These are phyloP conservation scores for Ampelomyces quisqualis DNA, from an alignment of 2,329 filamentous ascomycete genomes.

Conservation along the genomic window DNA sequence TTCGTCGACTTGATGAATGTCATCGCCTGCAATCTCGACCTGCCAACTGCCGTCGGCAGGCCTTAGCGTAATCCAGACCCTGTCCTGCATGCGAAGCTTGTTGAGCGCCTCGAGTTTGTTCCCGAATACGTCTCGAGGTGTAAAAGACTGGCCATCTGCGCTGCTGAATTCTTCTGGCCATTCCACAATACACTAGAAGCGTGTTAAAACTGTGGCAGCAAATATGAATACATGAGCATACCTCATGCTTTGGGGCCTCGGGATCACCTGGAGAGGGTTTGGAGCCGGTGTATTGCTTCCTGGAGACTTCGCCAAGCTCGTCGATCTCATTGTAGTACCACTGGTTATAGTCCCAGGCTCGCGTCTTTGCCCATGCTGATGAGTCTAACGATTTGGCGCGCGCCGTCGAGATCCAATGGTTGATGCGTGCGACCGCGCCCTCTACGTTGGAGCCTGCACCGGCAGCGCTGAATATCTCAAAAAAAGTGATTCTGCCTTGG, in stretches of 20 bases:
- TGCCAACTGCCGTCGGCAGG: conserved; percentile 9
- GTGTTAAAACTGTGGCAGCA: neutral
- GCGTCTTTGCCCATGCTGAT: conserved; percentile 31
- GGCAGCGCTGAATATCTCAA: conserved; percentile 28
- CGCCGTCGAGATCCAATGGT: conserved; percentile 32
- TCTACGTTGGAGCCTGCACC: conserved; percentile 22
- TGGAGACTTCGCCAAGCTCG: conserved; percentile 16
- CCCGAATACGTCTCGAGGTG: conserved; percentile 31
- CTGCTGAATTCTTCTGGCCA: conserved; percentile 31
- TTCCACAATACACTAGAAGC: conserved; percentile 12
- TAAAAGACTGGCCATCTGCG: conserved; percentile 11
- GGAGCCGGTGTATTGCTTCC: conserved; percentile 22
- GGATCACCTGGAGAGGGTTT: conserved; percentile 12
- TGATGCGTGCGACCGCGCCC: conserved; percentile 20
- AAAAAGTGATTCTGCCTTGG: conserved; percentile 15
- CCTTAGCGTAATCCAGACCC: conserved; percentile 31
- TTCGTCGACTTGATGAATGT: conserved; percentile 13
- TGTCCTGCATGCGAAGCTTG: conserved; percentile 25
- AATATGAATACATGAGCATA: conserved; percentile 3
- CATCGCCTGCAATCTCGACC: conserved; percentile 26
- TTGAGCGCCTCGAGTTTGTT: conserved; percentile 32
- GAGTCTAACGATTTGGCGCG: conserved; percentile 22
- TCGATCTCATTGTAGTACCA: conserved; percentile 29
- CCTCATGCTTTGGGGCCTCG: conserved; percentile 8
- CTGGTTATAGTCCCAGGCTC: conserved; percentile 22